Evolutionary conservation across 164 flowering plant genomes (phyloP), one percentile per base, ranked within the genome.

Genomic region (Vitis labrusca): DNA sequence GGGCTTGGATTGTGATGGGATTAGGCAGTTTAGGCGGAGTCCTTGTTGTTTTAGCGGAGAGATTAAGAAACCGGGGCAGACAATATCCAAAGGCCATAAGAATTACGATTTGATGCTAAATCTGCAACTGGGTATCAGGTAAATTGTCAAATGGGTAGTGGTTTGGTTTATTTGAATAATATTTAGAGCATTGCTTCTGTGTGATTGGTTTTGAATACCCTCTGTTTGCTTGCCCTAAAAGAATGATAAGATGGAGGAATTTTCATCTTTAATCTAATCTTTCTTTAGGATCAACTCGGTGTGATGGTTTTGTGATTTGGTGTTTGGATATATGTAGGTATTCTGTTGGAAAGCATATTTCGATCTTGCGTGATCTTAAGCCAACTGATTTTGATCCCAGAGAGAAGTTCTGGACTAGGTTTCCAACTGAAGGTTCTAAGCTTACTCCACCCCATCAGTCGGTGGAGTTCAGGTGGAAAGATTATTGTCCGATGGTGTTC

Each of bases 61-160:
- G 68, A 86, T 65, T 54, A 92, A 90, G 87, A 90, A 87, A 62
- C 94, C 93, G 0, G 97, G 97, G 0, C 83, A 83, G 68, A 86
- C 80, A 3, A 85, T 91, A 30, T 82, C 90, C 0, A 90, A 87
- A 76, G 95, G 97, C 19, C 92, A 92, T 52, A 92, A 87, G 84
- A 90, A 90, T 63, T 92, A 90, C 66, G 95, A 92, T 59, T 72
- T 92, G 71, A 90, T 92, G 97, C 92, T 87, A 19, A 90, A 89
- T 82, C 81, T 91, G 56, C 97, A 91, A 69, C 54, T 87, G 79
- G 97, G 97, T 63, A 87, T 90, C 53, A 87, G 97, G 97, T 91
- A 82, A 62, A 52, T 76, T 12, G 5, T 68, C 5, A 32, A 48
- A 63, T 10, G 13, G 52, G 12, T 23, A 10, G 10, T 56, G 4